phyloP scores from a whole-genome alignment of 306 rosid genomes.

The Quercus rubra region DNA sequence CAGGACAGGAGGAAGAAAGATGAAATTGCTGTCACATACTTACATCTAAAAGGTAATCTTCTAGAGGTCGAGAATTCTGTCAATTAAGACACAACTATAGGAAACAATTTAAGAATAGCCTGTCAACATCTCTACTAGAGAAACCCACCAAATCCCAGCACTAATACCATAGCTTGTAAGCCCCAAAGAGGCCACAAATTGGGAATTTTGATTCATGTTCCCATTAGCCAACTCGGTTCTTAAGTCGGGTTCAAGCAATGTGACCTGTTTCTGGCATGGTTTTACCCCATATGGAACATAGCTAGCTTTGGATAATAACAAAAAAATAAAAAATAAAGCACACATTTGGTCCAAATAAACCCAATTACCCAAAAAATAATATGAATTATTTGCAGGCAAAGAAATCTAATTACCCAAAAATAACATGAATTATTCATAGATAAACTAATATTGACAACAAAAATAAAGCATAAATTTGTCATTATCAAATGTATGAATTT shows the following conservation, averaged over 20 bases:
- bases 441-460: no score
- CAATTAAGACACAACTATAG: conserved; percentile 20
- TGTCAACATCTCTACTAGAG: conserved; percentile 27
- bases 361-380: no score
- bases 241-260: conserved; percentile 34
- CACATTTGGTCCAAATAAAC: no score
- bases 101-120: conserved; percentile 14
- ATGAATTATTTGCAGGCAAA: no score
- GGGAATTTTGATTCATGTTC: conserved; percentile 3
- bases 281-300: conserved; percentile 66
- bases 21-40: conserved; percentile 10
- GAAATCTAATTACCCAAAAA: no score
- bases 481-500: no score
- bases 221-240: conserved; percentile 21
- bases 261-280: conserved; percentile 59
- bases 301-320: neutral
- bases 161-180: conserved; percentile 17
- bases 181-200: conserved; percentile 45
- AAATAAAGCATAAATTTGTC: no score
- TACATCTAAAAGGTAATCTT: conserved; percentile 27
- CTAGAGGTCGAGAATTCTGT: neutral
- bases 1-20: conserved; percentile 17
- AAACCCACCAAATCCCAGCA: conserved; percentile 46
- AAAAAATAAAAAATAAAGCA: no score
- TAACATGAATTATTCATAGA: no score